A percentile compares a stretch with the other conserved stretches of the same genome.
phyloP scores from a whole-genome alignment of 2,329 filamentous ascomycete genomes.

The Fusarium xyrophilum region DNA sequence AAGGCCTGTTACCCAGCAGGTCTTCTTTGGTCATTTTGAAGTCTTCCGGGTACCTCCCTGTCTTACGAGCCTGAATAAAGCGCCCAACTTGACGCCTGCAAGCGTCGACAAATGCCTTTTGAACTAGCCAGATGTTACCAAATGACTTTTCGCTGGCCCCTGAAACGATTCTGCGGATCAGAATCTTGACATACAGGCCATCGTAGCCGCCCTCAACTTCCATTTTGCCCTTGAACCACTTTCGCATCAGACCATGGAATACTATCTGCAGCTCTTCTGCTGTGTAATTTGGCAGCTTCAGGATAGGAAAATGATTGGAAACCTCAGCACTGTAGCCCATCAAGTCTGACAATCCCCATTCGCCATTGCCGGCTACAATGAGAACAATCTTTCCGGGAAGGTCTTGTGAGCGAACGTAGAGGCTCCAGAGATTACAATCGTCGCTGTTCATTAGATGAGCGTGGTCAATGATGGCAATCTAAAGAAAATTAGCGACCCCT shows the following conservation, averaged over 20 bases:
- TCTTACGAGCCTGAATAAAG: constrained; percentile 49
- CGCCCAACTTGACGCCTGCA: constrained; percentile 65
- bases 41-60: constrained; percentile 38
- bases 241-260: constrained; percentile 59
- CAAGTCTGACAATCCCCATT: constrained; percentile 66
- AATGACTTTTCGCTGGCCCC: constrained; percentile 70
- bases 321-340: constrained; percentile 60
- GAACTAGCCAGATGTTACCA: constrained; percentile 72
- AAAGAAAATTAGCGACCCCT: constrained; percentile 8
- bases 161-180: constrained; percentile 64
- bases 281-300: constrained; percentile 72
- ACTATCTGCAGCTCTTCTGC: constrained; percentile 69
- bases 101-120: constrained; percentile 60
- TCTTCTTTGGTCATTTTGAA: constrained; percentile 64
- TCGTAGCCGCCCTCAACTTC: constrained; percentile 62
- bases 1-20: constrained; percentile 71
- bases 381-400: constrained; percentile 42
- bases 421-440: constrained; percentile 41
- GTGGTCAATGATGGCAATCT: constrained; percentile 44
- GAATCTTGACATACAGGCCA: constrained; percentile 69
- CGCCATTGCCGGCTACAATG: constrained; percentile 41
- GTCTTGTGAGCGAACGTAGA: constrained; percentile 38
- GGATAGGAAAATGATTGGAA: constrained; percentile 38
- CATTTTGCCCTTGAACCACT: constrained; percentile 63
- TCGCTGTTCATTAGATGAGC: constrained; percentile 42